These are phyloP conservation scores for Panaeolus cyanescens DNA, from an alignment of 768 basidiomycete genomes.

Conservation along the genomic window DNA sequence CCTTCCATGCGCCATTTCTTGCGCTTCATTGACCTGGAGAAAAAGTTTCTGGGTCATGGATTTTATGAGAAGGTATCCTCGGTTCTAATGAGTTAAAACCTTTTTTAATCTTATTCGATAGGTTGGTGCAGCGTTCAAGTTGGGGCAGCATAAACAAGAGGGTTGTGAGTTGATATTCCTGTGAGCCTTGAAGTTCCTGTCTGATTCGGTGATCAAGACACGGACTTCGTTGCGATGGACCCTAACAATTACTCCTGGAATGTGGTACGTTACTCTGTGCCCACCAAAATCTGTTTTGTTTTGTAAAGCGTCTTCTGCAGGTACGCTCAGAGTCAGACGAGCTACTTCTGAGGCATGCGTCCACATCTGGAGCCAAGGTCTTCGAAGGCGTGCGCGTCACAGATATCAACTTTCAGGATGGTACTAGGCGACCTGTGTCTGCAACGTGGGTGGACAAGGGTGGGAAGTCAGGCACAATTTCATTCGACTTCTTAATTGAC, in stretches of 20 bases:
- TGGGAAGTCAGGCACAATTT: conserved; percentile 26
- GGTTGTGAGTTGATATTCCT: conserved; percentile 30
- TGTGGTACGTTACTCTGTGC: conserved; percentile 26
- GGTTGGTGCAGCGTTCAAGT: conserved; percentile 44
- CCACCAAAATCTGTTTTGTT: background rate
- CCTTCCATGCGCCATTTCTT: conserved; percentile 28
- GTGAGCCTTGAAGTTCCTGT: background rate
- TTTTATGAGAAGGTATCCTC: conserved; percentile 22
- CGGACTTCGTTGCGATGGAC: conserved; percentile 32
- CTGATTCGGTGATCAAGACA: conserved; percentile 24
- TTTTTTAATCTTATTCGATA: conserved; percentile 5
- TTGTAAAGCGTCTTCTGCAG: conserved; percentile 12
- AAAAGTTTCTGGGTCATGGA: conserved; percentile 32
- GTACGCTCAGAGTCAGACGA: conserved; percentile 39
- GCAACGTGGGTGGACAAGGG: conserved; percentile 24
- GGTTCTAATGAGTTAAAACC: background rate
- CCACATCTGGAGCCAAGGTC: conserved; percentile 29
- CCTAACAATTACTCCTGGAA: conserved; percentile 35
- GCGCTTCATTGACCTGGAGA: conserved; percentile 35
- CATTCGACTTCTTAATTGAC: conserved; percentile 37
- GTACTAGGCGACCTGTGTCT: conserved; percentile 19
- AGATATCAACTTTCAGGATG: conserved; percentile 25
- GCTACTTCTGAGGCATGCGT: conserved; percentile 35
- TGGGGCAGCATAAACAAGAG: conserved; percentile 37
- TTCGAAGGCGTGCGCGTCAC: conserved; percentile 34